Evolutionary conservation across 768 basidiomycete genomes (phyloP).

Genomic region (Lentinula sp.): DNA sequence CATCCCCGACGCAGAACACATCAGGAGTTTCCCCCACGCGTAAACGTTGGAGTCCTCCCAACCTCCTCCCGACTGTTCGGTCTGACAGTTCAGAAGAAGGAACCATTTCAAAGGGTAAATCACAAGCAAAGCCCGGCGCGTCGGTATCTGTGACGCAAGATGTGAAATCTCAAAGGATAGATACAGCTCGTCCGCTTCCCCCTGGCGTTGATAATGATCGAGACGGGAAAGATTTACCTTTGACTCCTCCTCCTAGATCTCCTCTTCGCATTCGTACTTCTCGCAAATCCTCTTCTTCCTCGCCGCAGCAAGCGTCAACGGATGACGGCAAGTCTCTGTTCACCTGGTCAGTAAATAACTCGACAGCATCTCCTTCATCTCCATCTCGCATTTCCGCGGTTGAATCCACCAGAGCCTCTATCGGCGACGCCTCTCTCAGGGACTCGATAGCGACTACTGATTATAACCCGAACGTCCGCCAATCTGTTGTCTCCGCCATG

Average conservation of each 20-base stretch:
- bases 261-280: constrained; percentile 37
- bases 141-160: neutral
- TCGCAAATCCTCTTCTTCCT: constrained; percentile 15
- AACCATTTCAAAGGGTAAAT: constrained; percentile 14
- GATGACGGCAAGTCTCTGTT: constrained; percentile 24
- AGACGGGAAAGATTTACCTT: constrained; percentile 31
- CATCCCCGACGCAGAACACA: constrained; percentile 23
- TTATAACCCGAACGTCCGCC: constrained; percentile 31
- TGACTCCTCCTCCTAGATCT: constrained; percentile 40
- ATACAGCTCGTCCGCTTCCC: constrained; percentile 7
- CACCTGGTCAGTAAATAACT: constrained; percentile 15
- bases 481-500: constrained; percentile 55
- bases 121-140: neutral
- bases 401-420: constrained; percentile 26
- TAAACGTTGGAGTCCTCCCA: constrained; percentile 48
- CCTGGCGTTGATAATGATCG: constrained; percentile 16
- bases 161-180: constrained; percentile 4
- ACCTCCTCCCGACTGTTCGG: constrained; percentile 42
- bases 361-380: constrained; percentile 11
- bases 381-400: constrained; percentile 23
- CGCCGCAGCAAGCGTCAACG: constrained; percentile 8
- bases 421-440: constrained; percentile 32
- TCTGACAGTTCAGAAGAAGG: constrained; percentile 53
- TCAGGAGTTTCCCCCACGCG: constrained; percentile 28
- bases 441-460: constrained; percentile 20